Evolutionary conservation across 2,329 filamentous ascomycete species (phyloP), one percentile per base, ranked within the genome.

Genomic region (Penicillium sp.): DNA sequence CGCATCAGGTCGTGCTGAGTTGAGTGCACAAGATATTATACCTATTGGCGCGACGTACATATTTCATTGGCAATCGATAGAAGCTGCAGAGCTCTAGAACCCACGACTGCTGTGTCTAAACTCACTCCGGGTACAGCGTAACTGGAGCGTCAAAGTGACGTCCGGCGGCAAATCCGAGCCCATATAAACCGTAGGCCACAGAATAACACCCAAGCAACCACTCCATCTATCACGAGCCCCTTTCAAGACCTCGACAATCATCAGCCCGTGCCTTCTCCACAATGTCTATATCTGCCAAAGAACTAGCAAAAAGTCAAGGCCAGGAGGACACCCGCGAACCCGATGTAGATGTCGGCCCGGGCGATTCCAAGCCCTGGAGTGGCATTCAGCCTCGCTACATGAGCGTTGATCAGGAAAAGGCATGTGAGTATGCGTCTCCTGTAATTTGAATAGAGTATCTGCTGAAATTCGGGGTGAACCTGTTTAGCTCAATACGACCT

Each of bases 401-500:
- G 53, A 56, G 25, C 19, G 8, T 43, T 4, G 6, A 19, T 45
- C 53, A 56, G 43, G 38, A 56, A 8, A 26, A 48, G 4, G 19
- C 16, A 4, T 42, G 51, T 53, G 10, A 16, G 51, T 55, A 14
- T n/a, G 14, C 2, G n/a, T 16, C 13, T 13, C 19, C 25, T 25
- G 33, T 11, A 33, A 6, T 6, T 10, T 13, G 6, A 1, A 3
- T 25, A 2, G 37, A 52, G 19, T 14, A 19, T 2, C 19, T 3
- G 33, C 37, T 53, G 22, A 38, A 16, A 25, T 19, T n/a, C 7
- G 1, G 30, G 19, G 22, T 2, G 30, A 10, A 30, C 45, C n/a
- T n/a, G 10, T 48, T 13, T 40, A 65, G 66, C 63, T 25, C 33
- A 53, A 19, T 63, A 69, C 40, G 65, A 71, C 13, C 51, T 59